A percentile compares a stretch with the other conserved stretches of the same genome.
These are phyloP conservation scores for Torulaspora franciscae DNA, from an alignment of 805 yeast species.

Conservation along the genomic window DNA sequence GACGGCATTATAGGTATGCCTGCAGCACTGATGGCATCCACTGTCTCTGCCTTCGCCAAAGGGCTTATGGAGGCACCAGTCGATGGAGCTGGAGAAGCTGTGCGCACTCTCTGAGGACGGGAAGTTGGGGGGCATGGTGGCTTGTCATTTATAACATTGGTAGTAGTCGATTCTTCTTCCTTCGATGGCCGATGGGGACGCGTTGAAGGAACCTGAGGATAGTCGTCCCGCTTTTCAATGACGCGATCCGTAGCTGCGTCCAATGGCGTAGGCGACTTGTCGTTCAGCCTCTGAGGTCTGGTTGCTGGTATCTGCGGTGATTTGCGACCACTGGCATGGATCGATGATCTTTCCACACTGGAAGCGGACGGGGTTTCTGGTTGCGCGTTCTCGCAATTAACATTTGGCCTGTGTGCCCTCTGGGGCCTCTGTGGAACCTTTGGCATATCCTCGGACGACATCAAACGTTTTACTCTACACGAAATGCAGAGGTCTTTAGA, in stretches of 20 bases:
- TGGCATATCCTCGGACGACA: conserved; percentile 23
- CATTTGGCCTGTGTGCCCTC: conserved; percentile 6
- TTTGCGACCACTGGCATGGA: background rate
- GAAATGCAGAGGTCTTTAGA: background rate
- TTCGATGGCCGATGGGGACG: background rate
- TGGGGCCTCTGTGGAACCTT: conserved; percentile 34
- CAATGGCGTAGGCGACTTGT: background rate
- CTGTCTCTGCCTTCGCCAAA: conserved; percentile 6
- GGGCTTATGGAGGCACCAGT: conserved; percentile 14
- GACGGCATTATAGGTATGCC: conserved; percentile 11
- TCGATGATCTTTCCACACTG: background rate
- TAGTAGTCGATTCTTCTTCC: background rate
- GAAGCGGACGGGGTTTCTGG: background rate
- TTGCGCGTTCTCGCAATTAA: background rate
- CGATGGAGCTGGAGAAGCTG: conserved; percentile 11
- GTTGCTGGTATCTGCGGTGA: conserved; percentile 1
- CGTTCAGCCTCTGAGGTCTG: background rate
- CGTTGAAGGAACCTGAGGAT: background rate
- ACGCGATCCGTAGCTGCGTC: background rate
- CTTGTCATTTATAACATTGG: background rate
- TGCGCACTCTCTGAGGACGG: conserved; percentile 16
- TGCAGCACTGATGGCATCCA: background rate
- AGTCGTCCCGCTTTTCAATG: background rate
- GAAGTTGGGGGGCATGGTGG: conserved; percentile 16
- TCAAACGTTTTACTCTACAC: background rate